Base-by-base conservation (phyloP, 2,329 filamentous ascomycete genomes). In the Microdochium bolleyi region DNA sequence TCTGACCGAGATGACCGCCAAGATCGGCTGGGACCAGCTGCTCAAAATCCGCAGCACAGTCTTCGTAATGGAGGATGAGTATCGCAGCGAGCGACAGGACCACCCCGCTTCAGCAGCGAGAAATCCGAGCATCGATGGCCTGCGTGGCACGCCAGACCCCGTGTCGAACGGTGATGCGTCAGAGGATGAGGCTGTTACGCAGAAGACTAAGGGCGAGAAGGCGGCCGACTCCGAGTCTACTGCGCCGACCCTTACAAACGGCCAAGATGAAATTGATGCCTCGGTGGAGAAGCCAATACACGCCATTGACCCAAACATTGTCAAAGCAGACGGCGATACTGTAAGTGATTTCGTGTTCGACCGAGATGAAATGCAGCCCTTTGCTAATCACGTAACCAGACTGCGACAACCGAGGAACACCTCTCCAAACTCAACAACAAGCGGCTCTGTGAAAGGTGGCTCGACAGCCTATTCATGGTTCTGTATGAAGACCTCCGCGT, bases 31-130 rank as follows among this genome's bases (percentile, higher is more conserved):
- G 94, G 94, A 99, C 62, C 90, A 96, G 65, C 78, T 99, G 22
- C 76, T 99, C 51, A 95, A 90, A 70, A 96, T 95, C 63, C 83
- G 94, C 60, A 97, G 92, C 73, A 92, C 92, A 57, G 94, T 99
- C 1, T 99, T 99, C 62, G 94, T 99, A 49, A 99, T 99, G 94
- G 94, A 99, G 68, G 94, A 99, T 64, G 94, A 99, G 69, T 99
- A 99, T 67, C 84, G 94, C 49, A 88, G 86, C 53, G 94, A 97
- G 71, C 89, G 88, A 69, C 84, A 88, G 53, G 83, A 85, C 56
- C 69, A 75, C 49, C 66, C 73, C 16, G 64, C 69, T 48, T 71
- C 70, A 52, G 64, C 72, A 54, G 68, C 70, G 24, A 82, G 87
- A 48, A 91, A 87, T 66, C 81, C 91, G 49, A 94, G 90, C 73